Percentiles rank a stretch among this genome's conserved stretches.
phyloP scores from a whole-genome alignment of 2,329 filamentous ascomycete species.

The Diaporthe vaccinii region DNA sequence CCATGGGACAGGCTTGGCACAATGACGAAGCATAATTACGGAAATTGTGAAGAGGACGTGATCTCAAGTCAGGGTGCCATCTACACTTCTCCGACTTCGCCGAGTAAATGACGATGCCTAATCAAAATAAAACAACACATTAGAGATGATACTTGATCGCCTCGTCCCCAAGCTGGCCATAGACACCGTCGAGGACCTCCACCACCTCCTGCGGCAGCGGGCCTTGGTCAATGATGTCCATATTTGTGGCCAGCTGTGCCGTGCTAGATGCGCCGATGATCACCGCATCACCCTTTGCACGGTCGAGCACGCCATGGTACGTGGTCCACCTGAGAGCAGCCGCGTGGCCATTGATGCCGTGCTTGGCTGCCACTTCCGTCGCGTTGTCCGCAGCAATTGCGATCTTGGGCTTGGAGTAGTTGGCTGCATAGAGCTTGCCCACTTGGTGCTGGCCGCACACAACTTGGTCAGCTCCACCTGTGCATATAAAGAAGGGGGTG shows the following conservation, averaged over 20 bases:
- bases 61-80: background rate
- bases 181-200: conserved; percentile 28
- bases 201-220: conserved; percentile 55
- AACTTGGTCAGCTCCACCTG: background rate
- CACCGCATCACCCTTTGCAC: conserved; percentile 51
- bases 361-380: conserved; percentile 46
- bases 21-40: background rate
- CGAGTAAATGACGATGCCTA: background rate
- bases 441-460: background rate
- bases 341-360: conserved; percentile 55
- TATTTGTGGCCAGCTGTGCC: conserved; percentile 52
- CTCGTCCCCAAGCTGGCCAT: conserved; percentile 29
- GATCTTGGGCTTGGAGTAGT: conserved; percentile 49
- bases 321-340: conserved; percentile 58
- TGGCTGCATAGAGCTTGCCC: conserved; percentile 45
- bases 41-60: background rate
- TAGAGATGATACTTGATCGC: background rate
- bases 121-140: background rate
- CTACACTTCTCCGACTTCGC: background rate
- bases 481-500: background rate
- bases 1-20: too few relatives aligned
- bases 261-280: conserved; percentile 53
- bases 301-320: conserved; percentile 52
- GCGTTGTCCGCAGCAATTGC: conserved; percentile 47
- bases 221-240: conserved; percentile 54